A percentile compares a stretch with the other conserved stretches of the same genome.
Conservation (phyloP, 108 stramenopile genomes). For the Nannochloropsis salina region DNA sequence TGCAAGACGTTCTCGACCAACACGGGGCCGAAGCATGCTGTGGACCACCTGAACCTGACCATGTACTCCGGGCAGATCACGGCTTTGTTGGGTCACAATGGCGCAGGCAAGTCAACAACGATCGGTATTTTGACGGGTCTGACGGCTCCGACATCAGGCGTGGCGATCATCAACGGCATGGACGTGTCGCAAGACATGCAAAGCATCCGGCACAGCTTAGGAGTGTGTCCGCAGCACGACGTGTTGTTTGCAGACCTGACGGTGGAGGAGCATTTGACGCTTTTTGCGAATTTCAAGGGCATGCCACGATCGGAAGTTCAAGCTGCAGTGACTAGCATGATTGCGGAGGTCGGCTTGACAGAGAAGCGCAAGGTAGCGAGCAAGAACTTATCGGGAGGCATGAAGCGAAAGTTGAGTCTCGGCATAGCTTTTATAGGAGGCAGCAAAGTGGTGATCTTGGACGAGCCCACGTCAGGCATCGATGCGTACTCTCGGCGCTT, state of each 20-base stretch:
- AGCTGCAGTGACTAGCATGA: slow-evolving; percentile 28
- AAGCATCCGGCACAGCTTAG: slow-evolving; percentile 35
- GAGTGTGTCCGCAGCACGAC: slow-evolving; percentile 60
- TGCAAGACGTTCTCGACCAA: slow-evolving; percentile 34
- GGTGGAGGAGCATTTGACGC: slow-evolving; percentile 56
- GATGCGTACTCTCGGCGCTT: slow-evolving; percentile 69
- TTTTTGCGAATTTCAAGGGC: slow-evolving; percentile 56
- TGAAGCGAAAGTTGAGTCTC: slow-evolving; percentile 79
- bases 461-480: slow-evolving; percentile 79
- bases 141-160: slow-evolving; percentile 60
- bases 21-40: slow-evolving; percentile 41
- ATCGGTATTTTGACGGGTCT: slow-evolving; percentile 67
- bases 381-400: slow-evolving; percentile 71
- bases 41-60: slow-evolving; percentile 35
- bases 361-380: slow-evolving; percentile 53
- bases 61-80: slow-evolving; percentile 44
- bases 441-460: slow-evolving; percentile 64
- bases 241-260: slow-evolving; percentile 58
- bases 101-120: slow-evolving; percentile 74
- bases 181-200: slow-evolving; percentile 32
- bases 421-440: slow-evolving; percentile 74
- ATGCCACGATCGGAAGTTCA: slow-evolving; percentile 39
- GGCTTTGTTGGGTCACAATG: slow-evolving; percentile 60
- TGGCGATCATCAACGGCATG: slow-evolving; percentile 55
- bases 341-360: slow-evolving; percentile 54